Evolutionary conservation across 2,329 filamentous ascomycete species (phyloP), one percentile per base, ranked within the genome.

Genomic region (Lithohypha guttulata): DNA sequence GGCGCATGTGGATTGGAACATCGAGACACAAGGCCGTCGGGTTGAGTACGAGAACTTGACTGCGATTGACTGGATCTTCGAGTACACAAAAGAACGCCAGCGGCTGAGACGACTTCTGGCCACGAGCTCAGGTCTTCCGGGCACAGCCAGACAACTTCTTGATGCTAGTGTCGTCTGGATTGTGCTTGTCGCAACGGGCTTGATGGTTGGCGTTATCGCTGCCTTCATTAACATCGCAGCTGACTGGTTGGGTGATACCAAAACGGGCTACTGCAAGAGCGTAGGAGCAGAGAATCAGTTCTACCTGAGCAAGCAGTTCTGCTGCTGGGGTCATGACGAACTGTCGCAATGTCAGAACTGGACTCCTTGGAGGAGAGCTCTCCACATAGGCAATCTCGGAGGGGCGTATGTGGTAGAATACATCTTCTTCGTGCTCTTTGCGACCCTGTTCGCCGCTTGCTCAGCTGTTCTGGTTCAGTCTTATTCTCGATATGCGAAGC

Each of bases 11-110:
- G 89, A 96, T 59, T 96, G 89, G 89, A 83, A 93, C 56, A 72
- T 81, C 33, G 89, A 95, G 60, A 86, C 85, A 1, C 86, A 84
- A 0, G 87, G 87, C 1, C 76, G 85, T 38, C 77, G 91, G 55
- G 87, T 95, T 25, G 89, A 84, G 39, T 98, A 98, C 64, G 89
- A 95, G 55, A 83, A 98, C 62, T 69, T 95, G 58, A 95, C 89
- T 11, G 89, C 91, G 42, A 98, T 98, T 58, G 91, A 98, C 65
- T 98, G 91, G 91, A 96, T 96, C 56, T 96, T 94, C 53, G 91
- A 98, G 61, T 94, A 96, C 57, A 91, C 84, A 37, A 95, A 95
- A 60, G 91, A 98, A 64, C 77, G 91, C 14, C 85, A 93, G 59
- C 77, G 91, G 17, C 65, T 93, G 53, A 76, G 85, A n/a, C 73